Conservation (phyloP, 139 green algal genomes). For the Chlamydomonas sphaeroides region DNA sequence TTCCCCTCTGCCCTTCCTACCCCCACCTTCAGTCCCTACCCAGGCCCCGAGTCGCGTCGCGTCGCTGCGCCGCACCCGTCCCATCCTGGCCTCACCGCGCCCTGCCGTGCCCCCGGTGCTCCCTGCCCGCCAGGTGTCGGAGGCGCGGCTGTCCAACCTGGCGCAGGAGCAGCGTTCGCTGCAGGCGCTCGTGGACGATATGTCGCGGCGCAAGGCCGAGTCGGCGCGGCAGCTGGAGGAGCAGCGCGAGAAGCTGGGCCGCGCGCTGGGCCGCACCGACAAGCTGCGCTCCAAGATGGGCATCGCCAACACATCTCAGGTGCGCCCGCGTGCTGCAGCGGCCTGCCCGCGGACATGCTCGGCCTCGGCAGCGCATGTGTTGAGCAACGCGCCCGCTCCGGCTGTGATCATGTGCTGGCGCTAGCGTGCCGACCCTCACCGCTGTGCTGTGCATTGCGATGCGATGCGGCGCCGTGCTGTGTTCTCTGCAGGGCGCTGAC, state of each 20-base stretch:
- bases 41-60: too few species aligned
- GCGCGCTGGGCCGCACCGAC: slow-evolving; percentile 55
- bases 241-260: slow-evolving; percentile 62
- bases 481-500: slow-evolving; percentile 6
- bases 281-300: slow-evolving; percentile 43
- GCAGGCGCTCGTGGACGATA: slow-evolving; percentile 51
- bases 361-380: too few species aligned
- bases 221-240: slow-evolving; percentile 54
- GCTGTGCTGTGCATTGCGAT: too few species aligned
- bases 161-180: slow-evolving; percentile 55
- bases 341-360: too few species aligned
- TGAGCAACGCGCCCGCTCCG: too few species aligned
- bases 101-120: not conserved
- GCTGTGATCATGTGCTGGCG: too few species aligned
- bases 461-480: too few species aligned
- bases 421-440: too few species aligned
- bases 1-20: too few species aligned
- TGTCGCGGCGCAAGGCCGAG: slow-evolving; percentile 42
- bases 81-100: not conserved
- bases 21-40: too few species aligned
- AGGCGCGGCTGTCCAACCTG: slow-evolving; percentile 43
- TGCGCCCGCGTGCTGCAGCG: too few species aligned
- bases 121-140: slow-evolving; percentile 42
- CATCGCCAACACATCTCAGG: slow-evolving; percentile 2
- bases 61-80: too few species aligned